A percentile compares a stretch with the other conserved stretches of the same genome.
Evolutionary conservation across 192 early-diverging fungal species (phyloP).

Genomic region (Polychytrium aggregatum): DNA sequence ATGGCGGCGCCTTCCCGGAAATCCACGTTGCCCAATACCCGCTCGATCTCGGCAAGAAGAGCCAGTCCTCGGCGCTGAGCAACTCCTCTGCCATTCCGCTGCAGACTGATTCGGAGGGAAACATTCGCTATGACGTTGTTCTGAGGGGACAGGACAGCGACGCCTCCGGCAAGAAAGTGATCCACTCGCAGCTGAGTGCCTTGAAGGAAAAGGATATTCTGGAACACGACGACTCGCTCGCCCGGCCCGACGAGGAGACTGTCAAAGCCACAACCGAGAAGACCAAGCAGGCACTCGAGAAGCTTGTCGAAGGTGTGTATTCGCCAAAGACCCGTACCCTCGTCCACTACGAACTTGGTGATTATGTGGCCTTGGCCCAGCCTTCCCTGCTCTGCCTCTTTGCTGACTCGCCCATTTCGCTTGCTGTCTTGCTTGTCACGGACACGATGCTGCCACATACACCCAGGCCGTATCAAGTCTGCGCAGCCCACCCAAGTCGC

Average conservation of each 20-base stretch:
- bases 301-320: constrained; percentile 54
- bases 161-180: constrained; percentile 27
- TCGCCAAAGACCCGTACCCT: no score
- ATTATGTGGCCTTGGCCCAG: no score
- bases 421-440: no score
- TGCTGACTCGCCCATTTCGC: no score
- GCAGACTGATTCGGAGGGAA: constrained; percentile 82
- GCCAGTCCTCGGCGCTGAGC: constrained; percentile 21
- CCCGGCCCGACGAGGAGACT: constrained; percentile 66
- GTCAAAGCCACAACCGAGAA: constrained; percentile 75
- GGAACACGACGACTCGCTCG: constrained; percentile 52
- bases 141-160: constrained; percentile 50
- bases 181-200: constrained; percentile 79
- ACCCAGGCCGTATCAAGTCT: constrained; percentile 52
- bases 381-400: no score
- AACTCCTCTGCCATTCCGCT: constrained; percentile 49
- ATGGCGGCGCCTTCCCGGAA: constrained; percentile 97
- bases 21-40: constrained; percentile 87
- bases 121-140: constrained; percentile 80
- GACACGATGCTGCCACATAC: no score
- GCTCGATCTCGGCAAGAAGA: constrained; percentile 82
- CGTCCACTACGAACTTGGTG: no score
- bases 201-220: constrained; percentile 45
- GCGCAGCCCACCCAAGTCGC: constrained; percentile 47
- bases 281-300: constrained; percentile 81